phyloP scores from a whole-genome alignment of 164 flowering plant species.

The Vitis rotundifolia region DNA sequence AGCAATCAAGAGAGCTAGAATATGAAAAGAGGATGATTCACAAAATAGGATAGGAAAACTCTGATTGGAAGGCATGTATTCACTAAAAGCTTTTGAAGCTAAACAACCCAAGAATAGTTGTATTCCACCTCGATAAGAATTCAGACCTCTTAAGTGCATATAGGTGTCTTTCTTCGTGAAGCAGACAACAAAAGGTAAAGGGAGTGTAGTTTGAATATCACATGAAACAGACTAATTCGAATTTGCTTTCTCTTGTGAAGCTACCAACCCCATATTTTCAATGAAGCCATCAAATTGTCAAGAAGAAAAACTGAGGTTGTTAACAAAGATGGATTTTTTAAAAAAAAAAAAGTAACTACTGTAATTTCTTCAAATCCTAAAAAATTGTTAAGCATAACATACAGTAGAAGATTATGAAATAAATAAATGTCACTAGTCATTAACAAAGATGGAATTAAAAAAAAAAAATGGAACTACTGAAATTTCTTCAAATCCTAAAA shows the following conservation, averaged over 20 bases:
- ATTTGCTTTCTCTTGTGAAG: background rate
- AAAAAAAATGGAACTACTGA: background rate
- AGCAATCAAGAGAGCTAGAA: constrained; percentile 1
- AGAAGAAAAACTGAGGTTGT: background rate
- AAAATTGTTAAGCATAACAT: background rate
- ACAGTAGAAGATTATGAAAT: background rate
- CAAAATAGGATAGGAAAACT: background rate
- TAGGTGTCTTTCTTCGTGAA: no score
- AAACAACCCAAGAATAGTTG: no score
- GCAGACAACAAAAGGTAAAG: no score
- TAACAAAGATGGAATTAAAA: background rate
- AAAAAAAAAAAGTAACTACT: background rate
- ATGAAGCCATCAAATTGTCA: background rate
- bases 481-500: background rate
- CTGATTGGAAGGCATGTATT: no score
- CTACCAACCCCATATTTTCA: background rate
- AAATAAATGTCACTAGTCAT: background rate
- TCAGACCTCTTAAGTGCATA: no score
- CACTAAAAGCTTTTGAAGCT: no score
- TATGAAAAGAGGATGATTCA: background rate
- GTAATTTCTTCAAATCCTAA: background rate
- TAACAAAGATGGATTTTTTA: background rate
- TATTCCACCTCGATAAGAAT: no score
- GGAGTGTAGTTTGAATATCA: background rate
- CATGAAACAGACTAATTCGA: background rate